Evolutionary conservation across 306 rosid genomes (phyloP).

Genomic region (Heteromeles arbutifolia): DNA sequence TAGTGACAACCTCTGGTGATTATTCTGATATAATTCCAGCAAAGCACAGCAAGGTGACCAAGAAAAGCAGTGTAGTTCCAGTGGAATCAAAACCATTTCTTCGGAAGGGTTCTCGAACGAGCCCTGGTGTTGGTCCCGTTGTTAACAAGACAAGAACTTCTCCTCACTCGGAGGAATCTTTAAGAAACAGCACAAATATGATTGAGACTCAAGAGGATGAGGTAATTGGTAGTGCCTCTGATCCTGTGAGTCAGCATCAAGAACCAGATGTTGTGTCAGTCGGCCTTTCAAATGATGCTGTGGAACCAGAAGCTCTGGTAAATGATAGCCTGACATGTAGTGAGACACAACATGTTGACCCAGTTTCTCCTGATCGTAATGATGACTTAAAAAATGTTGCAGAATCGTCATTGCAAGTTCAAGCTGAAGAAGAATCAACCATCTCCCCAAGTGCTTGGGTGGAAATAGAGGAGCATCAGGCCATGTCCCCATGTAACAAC

Average conservation of each 20-base stretch:
- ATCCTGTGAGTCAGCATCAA: slow-evolving; percentile 45
- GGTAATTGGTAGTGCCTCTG: slow-evolving; percentile 44
- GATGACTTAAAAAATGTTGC: slow-evolving; percentile 34
- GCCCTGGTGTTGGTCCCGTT: slow-evolving; percentile 33
- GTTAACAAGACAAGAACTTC: slow-evolving; percentile 51
- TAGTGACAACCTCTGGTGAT: slow-evolving; percentile 42
- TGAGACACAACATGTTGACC: slow-evolving; percentile 40
- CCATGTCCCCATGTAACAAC: slow-evolving; percentile 38
- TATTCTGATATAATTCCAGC: slow-evolving; percentile 33
- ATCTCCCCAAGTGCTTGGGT: slow-evolving; percentile 83
- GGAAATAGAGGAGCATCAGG: slow-evolving; percentile 81
- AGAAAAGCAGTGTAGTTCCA: slow-evolving; percentile 92
- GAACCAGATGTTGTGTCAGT: slow-evolving; percentile 33
- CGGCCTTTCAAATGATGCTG: slow-evolving; percentile 30
- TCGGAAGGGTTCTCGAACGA: slow-evolving; percentile 70
- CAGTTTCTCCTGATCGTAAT: slow-evolving; percentile 29
- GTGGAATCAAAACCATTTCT: slow-evolving; percentile 86
- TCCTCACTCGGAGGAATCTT: slow-evolving; percentile 45
- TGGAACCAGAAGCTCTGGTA: slow-evolving; percentile 42
- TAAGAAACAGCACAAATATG: slow-evolving; percentile 31
- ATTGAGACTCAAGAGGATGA: slow-evolving; percentile 44
- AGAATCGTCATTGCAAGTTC: slow-evolving; percentile 39
- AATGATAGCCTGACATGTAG: slow-evolving; percentile 32
- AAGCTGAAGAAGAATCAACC: slow-evolving; percentile 64
- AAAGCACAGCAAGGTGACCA: slow-evolving; percentile 64